Base-by-base conservation (phyloP, 1,139 yeast species). In the Pneumocystis sp. region DNA sequence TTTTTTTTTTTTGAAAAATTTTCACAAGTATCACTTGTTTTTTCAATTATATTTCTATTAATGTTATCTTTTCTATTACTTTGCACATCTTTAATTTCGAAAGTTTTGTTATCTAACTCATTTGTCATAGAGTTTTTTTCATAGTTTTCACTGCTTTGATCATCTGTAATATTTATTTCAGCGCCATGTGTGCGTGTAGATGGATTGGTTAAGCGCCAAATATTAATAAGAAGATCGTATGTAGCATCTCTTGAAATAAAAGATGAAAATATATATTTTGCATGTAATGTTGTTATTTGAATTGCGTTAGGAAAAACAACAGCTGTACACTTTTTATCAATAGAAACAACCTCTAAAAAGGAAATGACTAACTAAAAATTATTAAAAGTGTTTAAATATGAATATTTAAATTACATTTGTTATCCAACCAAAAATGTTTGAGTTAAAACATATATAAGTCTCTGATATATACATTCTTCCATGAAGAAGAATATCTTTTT, bases 291-390 rank as follows among this genome's bases (percentile, higher is more conserved):
- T 68, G 85, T 86, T n/a, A 90, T 79, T 15, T 82, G 79, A 21
- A 91, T 87, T 1, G 96, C 97, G 74, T 91, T 91, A 19, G 97
- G 96, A 73, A 93, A 89, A 42, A 93, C 78, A 0, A 96, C 96
- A 0, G 90, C 96, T 0, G 96, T 89, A 61, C 84, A 81, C 69
- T 84, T 85, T 75, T 89, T 88, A 71, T 90, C 96, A 70, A 93
- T 81, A 35, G 82, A 80, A 3, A 83, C 79, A 61, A 93, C 83
- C 66, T 90, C 96, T 63, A 81, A 82, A 71, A 86, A 82, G 1
- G 89, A 85, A 40, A 93, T 82, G 6, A 87, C 82, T 60, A 91
- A 64, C 67, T 65, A 21, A 34, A 31, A 15, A 31, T 31, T 21
- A 45, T 59, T 29, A n/a, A 17, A 8, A 5, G 19, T 44, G 12